Percentiles rank a stretch among this genome's conserved stretches.
phyloP scores from a whole-genome alignment of 2,329 filamentous ascomycete species.

The Canariomyces notabilis region DNA sequence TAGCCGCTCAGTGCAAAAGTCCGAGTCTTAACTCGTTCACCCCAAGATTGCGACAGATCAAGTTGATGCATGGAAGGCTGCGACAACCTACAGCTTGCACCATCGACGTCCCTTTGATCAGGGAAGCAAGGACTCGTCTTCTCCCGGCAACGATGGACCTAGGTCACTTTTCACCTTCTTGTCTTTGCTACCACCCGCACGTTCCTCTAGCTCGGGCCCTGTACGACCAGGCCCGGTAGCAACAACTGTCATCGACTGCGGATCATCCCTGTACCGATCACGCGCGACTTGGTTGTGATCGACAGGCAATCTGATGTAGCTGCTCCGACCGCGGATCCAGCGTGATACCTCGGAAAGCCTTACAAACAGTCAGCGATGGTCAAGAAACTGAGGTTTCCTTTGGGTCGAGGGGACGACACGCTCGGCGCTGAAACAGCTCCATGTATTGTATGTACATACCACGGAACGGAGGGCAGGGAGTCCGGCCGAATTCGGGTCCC shows the following conservation, averaged over 20 bases:
- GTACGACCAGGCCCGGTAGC: constrained; percentile 8
- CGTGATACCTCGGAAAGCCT: constrained; percentile 1
- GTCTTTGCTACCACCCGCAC: constrained; percentile 18
- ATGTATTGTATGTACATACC: no score
- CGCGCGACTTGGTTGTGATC: constrained; percentile 14
- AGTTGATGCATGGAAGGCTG: no score
- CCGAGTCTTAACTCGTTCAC: no score
- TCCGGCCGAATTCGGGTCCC: constrained; percentile 34
- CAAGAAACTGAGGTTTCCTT: background rate
- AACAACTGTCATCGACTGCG: constrained; percentile 8
- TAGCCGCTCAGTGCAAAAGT: no score
- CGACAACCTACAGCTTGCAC: no score
- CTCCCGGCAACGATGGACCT: constrained; percentile 1
- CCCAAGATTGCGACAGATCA: no score
- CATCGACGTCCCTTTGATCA: no score
- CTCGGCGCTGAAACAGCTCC: constrained; percentile 19
- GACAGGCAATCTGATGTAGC: constrained; percentile 15
- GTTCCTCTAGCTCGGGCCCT: constrained; percentile 17
- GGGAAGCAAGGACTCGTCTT: no score
- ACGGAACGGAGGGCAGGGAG: constrained; percentile 34
- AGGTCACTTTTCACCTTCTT: constrained; percentile 10
- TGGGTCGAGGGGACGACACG: constrained; percentile 5
- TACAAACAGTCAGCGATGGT: constrained; percentile 2
- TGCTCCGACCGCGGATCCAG: constrained; percentile 10
- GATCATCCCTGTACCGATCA: constrained; percentile 18